phyloP scores from a whole-genome alignment of 2,329 filamentous ascomycete species.

The Xylariaceae sp. region DNA sequence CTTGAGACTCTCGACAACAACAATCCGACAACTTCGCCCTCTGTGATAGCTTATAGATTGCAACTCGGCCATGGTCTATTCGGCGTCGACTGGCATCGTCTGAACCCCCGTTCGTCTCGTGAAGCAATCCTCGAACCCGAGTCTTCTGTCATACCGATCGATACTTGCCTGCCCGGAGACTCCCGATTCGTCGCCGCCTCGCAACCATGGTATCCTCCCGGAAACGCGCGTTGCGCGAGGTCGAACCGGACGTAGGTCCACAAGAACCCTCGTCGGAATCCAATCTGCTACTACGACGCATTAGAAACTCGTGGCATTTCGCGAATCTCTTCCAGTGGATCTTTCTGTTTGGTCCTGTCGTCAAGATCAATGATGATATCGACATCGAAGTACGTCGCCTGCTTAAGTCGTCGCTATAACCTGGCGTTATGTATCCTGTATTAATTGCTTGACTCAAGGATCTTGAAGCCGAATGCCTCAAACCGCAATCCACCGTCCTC shows the following conservation, averaged over 20 bases:
- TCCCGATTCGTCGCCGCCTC: conserved; percentile 2
- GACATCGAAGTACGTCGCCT: conserved; percentile 71
- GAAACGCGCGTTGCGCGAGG: conserved; percentile 45
- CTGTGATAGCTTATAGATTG: background rate
- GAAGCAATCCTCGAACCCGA: background rate
- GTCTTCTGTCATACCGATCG: background rate
- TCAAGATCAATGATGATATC: conserved; percentile 84
- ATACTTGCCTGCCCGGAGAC: background rate
- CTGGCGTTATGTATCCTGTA: background rate
- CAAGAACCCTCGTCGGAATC: conserved; percentile 27
- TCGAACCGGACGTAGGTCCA: conserved; percentile 30
- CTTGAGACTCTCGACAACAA: background rate
- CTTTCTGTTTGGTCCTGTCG: conserved; percentile 77
- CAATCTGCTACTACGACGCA: conserved; percentile 56
- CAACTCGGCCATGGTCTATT: conserved; percentile 12
- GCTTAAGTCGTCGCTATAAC: background rate
- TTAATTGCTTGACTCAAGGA: conserved; percentile 50
- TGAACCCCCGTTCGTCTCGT: conserved; percentile 1
- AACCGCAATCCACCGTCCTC: conserved; percentile 68
- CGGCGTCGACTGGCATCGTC: background rate
- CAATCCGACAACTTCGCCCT: background rate
- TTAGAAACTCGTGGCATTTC: conserved; percentile 94
- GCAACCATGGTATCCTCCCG: conserved; percentile 41
- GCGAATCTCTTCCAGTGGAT: conserved; percentile 92
- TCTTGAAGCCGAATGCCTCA: conserved; percentile 82